Evolutionary conservation across 345 rosid species (phyloP).

Genomic region (Gossypium thurberi): DNA sequence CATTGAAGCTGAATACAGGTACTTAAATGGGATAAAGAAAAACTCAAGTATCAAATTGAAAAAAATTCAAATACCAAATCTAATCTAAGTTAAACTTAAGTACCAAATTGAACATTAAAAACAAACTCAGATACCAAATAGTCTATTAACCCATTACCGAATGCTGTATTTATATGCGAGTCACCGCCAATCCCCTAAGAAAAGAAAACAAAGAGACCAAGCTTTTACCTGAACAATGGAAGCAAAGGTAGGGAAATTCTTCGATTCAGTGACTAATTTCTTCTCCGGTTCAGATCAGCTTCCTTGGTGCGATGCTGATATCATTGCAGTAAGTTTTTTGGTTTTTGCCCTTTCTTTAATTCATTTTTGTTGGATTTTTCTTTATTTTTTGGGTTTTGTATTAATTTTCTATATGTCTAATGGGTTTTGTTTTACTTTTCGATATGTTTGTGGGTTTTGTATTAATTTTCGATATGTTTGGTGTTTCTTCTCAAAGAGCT

Average conservation of each 20-base stretch:
- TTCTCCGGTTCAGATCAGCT: constrained; percentile 63
- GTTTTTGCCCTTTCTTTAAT: background rate
- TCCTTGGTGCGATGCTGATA: constrained; percentile 72
- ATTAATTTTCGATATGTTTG: background rate
- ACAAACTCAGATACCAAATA: too few species aligned
- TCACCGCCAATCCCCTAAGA: background rate
- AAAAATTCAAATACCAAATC: too few species aligned
- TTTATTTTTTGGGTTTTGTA: background rate
- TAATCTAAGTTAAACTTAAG: too few species aligned
- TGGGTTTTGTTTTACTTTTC: background rate
- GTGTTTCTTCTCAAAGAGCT: background rate
- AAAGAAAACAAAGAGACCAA: background rate
- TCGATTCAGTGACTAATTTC: constrained; percentile 46
- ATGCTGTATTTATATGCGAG: background rate
- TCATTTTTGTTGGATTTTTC: background rate
- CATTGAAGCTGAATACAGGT: too few species aligned
- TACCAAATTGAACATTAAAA: too few species aligned
- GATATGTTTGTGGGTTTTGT: too few species aligned
- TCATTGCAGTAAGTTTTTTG: constrained; percentile 39
- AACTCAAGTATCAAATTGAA: too few species aligned
- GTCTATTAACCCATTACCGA: background rate
- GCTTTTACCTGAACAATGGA: constrained; percentile 27
- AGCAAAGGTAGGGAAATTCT: constrained; percentile 33
- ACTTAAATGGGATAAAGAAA: too few species aligned
- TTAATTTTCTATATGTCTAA: background rate